Evolutionary conservation across 352 stramenopile genomes (phyloP), one percentile per base, ranked within the genome.

Genomic region (Pythium angustatum): DNA sequence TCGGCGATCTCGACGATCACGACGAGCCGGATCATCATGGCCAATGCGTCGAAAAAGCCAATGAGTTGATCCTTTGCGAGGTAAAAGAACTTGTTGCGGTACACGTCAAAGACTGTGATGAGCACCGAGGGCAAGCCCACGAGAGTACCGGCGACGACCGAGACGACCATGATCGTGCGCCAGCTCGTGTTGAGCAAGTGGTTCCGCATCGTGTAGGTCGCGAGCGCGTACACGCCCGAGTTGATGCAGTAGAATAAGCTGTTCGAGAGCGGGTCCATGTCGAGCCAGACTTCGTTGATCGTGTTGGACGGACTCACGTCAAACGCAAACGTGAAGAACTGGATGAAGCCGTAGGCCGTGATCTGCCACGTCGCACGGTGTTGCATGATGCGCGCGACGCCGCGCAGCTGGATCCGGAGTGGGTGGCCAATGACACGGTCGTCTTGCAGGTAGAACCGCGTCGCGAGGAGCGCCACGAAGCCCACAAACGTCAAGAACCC

Each of bases 1-100:
- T 93, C 84, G 4, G 82, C 79, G 50, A 94, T 88, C 59, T 94
- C 78, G 26, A 94, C 77, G 17, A 88, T 85, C 30, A 89, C 80
- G n/a, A 89, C 74, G 54, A 88, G 86, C 10, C 78, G 70, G n/a
- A 93, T 73, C 57, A 94, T 88, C 73, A 91, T 87, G 0, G 73
- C 75, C 44, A 94, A 69, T 8, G 78, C 85, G 52, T 90, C 76
- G 8, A 82, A 77, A 65, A 94, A 87, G 12, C 64, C 69, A 21
- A 90, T 73, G 28, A 81, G 34, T 33, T 84, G 65, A 17, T 77
- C 76, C 38, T 78, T 76, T 3, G 75, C 53, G 4, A 89, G 68
- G 57, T 87, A 91, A 48, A 93, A 81, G 62, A 77, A 85, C 34
- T 90, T 79, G 57, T 80, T 81, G 0, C 83, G 76, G 31, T 77